phyloP scores from a whole-genome alignment of 345 rosid genomes.

The Linum usitatissimum region DNA sequence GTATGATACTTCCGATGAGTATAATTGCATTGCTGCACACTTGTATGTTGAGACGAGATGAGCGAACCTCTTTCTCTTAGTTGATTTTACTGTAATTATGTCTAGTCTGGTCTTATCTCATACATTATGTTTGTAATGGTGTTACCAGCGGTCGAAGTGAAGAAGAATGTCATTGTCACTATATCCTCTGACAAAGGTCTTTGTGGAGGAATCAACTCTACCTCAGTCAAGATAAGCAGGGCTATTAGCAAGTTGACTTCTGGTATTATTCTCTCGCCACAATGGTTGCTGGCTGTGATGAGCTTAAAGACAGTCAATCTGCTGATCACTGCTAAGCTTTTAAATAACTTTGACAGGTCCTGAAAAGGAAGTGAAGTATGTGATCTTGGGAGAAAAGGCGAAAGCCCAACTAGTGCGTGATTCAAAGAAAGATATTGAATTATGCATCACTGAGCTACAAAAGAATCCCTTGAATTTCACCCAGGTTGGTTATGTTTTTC shows the following conservation, averaged over 20 bases:
- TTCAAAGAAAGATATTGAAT: constrained; percentile 57
- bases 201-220: constrained; percentile 97
- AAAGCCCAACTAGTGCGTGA: constrained; percentile 75
- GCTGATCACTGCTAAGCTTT: not conserved
- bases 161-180: constrained; percentile 85
- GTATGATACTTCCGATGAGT: too few relatives aligned
- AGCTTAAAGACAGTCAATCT: not conserved
- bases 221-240: constrained; percentile 74
- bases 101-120: not conserved
- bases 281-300: not conserved
- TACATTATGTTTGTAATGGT: not conserved
- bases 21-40: too few relatives aligned
- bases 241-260: constrained; percentile 50
- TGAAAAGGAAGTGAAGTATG: constrained; percentile 72
- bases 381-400: constrained; percentile 83
- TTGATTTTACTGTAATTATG: too few relatives aligned
- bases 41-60: too few relatives aligned
- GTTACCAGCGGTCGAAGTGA: constrained; percentile 67
- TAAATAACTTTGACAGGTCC: constrained; percentile 41
- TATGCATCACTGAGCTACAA: constrained; percentile 64
- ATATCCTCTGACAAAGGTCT: constrained; percentile 96
- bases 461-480: constrained; percentile 86
- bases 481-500: constrained; percentile 46
- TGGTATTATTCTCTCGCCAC: constrained; percentile 35
- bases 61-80: too few relatives aligned